phyloP scores from a whole-genome alignment of 2,329 filamentous ascomycete genomes.

The Penicillium psychrosexuale region DNA sequence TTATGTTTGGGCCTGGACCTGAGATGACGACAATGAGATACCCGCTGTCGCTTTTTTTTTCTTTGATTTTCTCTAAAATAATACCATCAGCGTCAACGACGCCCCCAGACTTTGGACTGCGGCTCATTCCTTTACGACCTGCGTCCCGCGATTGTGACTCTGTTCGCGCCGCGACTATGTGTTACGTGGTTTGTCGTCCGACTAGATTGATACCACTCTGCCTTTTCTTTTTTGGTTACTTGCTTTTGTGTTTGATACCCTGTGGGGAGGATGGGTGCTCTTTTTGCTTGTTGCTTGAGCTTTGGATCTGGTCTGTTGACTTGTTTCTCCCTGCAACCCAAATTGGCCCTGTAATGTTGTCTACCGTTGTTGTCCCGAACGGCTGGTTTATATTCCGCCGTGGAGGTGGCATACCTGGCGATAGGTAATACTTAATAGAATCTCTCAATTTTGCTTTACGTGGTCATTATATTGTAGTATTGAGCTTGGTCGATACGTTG shows the following conservation, averaged over 20 bases:
- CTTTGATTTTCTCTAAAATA: conserved; percentile 15
- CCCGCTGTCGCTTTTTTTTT: conserved; percentile 26
- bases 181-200: conserved; percentile 27
- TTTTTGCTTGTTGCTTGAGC: conserved; percentile 21
- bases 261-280: conserved; percentile 29
- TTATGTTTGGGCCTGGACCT: conserved; percentile 8
- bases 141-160: conserved; percentile 29
- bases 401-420: conserved; percentile 29
- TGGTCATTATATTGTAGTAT: background rate
- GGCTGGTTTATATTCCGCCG: conserved; percentile 15
- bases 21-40: conserved; percentile 33
- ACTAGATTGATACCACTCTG: conserved; percentile 32
- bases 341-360: conserved; percentile 27
- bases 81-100: conserved; percentile 10
- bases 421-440: conserved; percentile 42
- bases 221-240: conserved; percentile 26
- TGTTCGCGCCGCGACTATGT: conserved; percentile 33
- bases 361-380: conserved; percentile 21
- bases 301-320: conserved; percentile 15
- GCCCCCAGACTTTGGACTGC: conserved; percentile 13
- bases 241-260: conserved; percentile 36
- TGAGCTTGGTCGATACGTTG: too few species aligned
- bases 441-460: conserved; percentile 25
- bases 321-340: conserved; percentile 16
- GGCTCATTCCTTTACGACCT: conserved; percentile 36